Base-by-base conservation (phyloP, 495 filamentous ascomycete genomes). In the Pyronema omphalodes region DNA sequence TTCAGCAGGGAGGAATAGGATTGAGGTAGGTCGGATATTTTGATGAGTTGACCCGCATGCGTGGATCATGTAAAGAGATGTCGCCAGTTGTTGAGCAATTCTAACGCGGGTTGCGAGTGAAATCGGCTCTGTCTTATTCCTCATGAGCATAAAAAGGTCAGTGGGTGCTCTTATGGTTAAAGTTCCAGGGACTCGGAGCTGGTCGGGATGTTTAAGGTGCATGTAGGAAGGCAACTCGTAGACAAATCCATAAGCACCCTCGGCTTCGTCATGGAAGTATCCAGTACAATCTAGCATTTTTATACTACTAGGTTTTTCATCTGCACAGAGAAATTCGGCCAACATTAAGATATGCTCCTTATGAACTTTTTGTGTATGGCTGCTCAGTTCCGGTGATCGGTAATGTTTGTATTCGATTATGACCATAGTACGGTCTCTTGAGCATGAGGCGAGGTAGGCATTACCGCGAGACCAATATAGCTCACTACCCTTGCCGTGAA, bases 31-130 rank as follows among this genome's bases (percentile, higher is more conserved):
- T 5, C 67, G 61, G 37, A 75, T 67, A 47, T 69, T 71, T 54
- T 75, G 74, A 58, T 76, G 72, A 4, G 73, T 70, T 46, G 71
- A 71, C 1, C 62, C 58, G 35, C 63, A 57, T 0, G 66, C 56
- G 52, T 76, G 73, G 7, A 73, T 53, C 47, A 61, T 71, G 29
- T 64, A 56, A 9, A 74, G 58, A 1, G 73, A 63, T 12, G 58
- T 60, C 0, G 68, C 66, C 11, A 74, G 58, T 44, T 62, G 45
- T 9, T 62, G 61, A 0, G 73, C 64, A 1, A 66, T 54, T n/a
- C 58, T 41, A 34, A 71, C 63, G 3, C 69, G 56, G 12, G 58
- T 56, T 3, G 66, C 65, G 11, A 67, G 54, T 3, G 39, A 35
- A 37, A 52, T 52, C 36, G 37, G 50, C 3, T 52, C 50, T 19